Base-by-base conservation (phyloP, 2,329 filamentous ascomycete species). In the Penicillium sp. region DNA sequence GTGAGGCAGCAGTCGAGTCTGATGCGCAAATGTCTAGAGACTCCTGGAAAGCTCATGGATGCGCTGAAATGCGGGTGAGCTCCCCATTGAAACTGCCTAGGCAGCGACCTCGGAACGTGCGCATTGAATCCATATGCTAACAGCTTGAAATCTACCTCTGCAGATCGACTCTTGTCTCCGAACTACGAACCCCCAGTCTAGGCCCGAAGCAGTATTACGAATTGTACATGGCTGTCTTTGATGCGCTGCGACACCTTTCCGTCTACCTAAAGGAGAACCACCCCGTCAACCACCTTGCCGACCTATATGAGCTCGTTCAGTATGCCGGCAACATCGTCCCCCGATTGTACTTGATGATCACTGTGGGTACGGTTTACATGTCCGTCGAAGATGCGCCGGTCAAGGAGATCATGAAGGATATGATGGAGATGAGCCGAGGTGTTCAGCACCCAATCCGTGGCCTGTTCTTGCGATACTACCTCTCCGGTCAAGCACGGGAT, bases 131-230 rank as follows among this genome's bases (percentile, higher is more conserved):
- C 13, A 28, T 19, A 21, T 49, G 48, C 55, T 61, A 55, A 60
- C 50, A 52, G 49, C 47, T 44, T 21, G 32, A 21, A 41, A 37
- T 35, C 38, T 42, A 17, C 34, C n/a, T 29, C 33, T 47, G 45
- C 66, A 97, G 93, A 74, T 98, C 93, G 37, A 98, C 93, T 19
- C 81, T 98, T 56, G 91, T 98, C 53, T 96, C 93, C n/a, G 93
- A 98, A 72, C 81, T 98, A 63, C 88, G 93, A 61, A 98, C 93
- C 4, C 95, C 90, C 69, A 96, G 88, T 63, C 80, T 98, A 45
- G 89, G 93, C n/a, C 93, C 93, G 31, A 98, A 98, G 72, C 93
- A 98, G 72, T 98, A 98, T 76, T 98, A 98, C 72, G 94, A 98
- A 76, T 81, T 98, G 51, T 98, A 98, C 75, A 98, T 98, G 93